These are phyloP conservation scores for Triglochin maritima DNA, from an alignment of 106 monocot species.

Conservation along the genomic window DNA sequence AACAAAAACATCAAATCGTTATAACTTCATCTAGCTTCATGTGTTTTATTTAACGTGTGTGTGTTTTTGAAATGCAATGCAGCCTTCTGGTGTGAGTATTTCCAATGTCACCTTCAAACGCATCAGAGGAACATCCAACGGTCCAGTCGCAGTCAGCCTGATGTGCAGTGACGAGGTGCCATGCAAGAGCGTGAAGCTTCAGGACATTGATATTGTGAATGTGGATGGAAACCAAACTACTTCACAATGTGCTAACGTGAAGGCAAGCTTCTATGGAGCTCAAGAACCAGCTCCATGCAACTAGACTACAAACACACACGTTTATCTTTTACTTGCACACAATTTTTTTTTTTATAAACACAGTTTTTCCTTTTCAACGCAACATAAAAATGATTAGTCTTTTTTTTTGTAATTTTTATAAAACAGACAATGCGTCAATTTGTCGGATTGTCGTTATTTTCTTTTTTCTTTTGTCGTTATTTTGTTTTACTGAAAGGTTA, in stretches of 20 bases:
- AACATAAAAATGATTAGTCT: no score
- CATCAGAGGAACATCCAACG: slow-evolving; percentile 11
- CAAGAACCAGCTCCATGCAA: background rate
- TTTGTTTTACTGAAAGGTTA: no score
- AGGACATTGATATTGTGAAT: slow-evolving; percentile 12
- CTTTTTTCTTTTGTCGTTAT: no score
- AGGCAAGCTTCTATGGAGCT: background rate
- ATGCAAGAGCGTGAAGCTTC: slow-evolving; percentile 10
- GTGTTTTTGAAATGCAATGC: background rate
- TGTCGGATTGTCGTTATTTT: no score
- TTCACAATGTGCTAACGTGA: background rate
- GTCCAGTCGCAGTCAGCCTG: slow-evolving; percentile 8
- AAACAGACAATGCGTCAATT: no score
- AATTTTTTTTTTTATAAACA: no score
- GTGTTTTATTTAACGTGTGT: no score
- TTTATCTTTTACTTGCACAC: no score
- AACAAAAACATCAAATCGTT: background rate
- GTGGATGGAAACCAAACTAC: background rate
- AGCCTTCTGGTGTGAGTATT: slow-evolving; percentile 17
- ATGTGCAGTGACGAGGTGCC: slow-evolving; percentile 16
- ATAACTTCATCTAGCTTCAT: background rate
- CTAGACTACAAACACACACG: no score
- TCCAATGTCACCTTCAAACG: slow-evolving; percentile 8
- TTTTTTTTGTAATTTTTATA: no score
- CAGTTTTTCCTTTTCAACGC: no score